Evolutionary conservation across 176 grass and related monocot genomes (phyloP), one percentile per base, ranked within the genome.

Genomic region (Calamus simplicifolius): DNA sequence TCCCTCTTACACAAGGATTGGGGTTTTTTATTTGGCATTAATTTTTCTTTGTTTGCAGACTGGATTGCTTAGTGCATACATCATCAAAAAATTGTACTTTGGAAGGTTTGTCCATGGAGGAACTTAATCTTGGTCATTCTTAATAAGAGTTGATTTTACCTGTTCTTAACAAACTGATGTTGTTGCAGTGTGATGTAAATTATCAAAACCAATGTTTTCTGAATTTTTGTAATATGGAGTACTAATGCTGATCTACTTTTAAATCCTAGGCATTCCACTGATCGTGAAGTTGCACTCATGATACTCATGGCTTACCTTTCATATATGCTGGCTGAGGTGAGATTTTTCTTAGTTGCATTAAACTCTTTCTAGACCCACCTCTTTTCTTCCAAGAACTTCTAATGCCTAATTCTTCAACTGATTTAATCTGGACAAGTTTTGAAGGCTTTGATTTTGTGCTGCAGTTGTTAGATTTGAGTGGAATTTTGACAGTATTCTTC

Each of bases 261-360:
- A 29, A 64, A 52, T 69, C 81, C 29, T 76, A 98, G 94, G 63
- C 94, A 98, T 81, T 98, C 94, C 60, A 98, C 94, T 28, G 94
- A 98, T 57, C 94, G 94, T 31, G 94, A 98, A 59, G 94, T 98
- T 77, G 88, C 88, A 0, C 81, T 98, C 48, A 92, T 86, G 94
- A 93, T 98, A 68, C 85, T 98, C 19, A 98, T 98, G 94, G 94
- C 94, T 49, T 98, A 98, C 49, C 94, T 98, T 29, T 89, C 94
- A 52, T 98, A 98, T 64, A 98, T 98, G 94, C 76, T 98, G 25
- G 85, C 94, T 61, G 94, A 98, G 75, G 94, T 93, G 25, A 27
- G 73, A 19, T 28, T 80, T 27, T 74, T 63, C 38, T 62, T 43
- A 2, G 12, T 8, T 13, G 10, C 12, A 23, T 23, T 23, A 23